Conservation (phyloP, 176 grass and related monocot species). For the Avena sativa region DNA sequence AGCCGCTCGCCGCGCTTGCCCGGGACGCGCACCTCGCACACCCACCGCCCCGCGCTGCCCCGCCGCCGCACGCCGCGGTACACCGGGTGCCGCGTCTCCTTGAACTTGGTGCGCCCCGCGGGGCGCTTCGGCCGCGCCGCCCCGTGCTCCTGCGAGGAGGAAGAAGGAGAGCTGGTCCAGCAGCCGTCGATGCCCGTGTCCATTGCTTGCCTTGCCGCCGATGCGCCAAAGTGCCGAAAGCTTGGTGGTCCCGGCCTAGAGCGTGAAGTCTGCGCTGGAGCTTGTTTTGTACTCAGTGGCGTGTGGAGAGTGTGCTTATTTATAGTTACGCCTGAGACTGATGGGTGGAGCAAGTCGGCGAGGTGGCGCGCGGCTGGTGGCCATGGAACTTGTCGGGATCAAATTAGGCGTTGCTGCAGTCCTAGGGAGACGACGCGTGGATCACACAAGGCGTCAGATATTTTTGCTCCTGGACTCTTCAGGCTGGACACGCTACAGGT, state of each 20-base stretch:
- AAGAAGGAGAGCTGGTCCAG: not conserved
- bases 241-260: not conserved
- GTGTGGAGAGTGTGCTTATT: not conserved
- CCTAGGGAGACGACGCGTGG: not conserved
- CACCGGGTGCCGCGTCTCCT: slow-evolving; percentile 85
- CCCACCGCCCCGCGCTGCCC: not conserved
- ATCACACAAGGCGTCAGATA: not conserved
- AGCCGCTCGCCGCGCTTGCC: no score
- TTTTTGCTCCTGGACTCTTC: not conserved
- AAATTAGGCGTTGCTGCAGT: not conserved
- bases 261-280: not conserved
- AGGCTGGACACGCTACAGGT: no score
- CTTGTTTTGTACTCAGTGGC: not conserved
- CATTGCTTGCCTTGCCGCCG: not conserved
- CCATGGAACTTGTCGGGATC: not conserved
- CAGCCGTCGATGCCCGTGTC: not conserved
- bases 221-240: not conserved
- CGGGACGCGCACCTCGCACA: no score
- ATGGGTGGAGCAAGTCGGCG: not conserved
- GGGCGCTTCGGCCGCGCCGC: slow-evolving; percentile 61
- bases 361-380: not conserved
- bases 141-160: not conserved
- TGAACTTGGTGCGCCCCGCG: slow-evolving; percentile 84
- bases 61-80: slow-evolving; percentile 77
- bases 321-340: not conserved